Evolutionary conservation across 306 rosid genomes (phyloP).

Genomic region (Mimosa pudica): DNA sequence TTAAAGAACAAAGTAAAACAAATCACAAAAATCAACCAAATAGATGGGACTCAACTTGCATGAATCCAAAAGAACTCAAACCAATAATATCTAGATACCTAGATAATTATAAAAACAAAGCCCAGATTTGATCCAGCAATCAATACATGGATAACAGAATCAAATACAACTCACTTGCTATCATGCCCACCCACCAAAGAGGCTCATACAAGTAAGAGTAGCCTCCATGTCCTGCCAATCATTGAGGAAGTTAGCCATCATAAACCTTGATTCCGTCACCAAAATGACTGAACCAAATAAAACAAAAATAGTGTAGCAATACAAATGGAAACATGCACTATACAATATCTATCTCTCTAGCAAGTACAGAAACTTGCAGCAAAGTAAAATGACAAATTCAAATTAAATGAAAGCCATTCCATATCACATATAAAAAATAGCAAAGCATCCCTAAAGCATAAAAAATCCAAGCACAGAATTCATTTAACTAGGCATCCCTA

Average conservation of each 20-base stretch:
- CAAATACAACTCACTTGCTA: slow-evolving; percentile 76
- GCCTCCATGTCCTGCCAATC: slow-evolving; percentile 84
- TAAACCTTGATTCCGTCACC: background rate
- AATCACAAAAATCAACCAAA: background rate
- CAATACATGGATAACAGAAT: slow-evolving; percentile 28
- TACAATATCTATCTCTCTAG: slow-evolving; percentile 13
- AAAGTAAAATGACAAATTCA: slow-evolving; percentile 6
- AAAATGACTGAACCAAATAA: background rate
- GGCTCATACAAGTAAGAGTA: slow-evolving; percentile 98
- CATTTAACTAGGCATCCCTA: slow-evolving; percentile 1
- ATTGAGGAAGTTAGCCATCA: slow-evolving; percentile 39
- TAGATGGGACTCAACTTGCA: background rate
- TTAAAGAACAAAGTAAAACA: background rate
- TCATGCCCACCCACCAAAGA: slow-evolving; percentile 99
- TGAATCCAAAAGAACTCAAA: slow-evolving; percentile 4
- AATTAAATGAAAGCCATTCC: background rate
- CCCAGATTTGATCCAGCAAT: background rate
- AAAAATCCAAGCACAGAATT: background rate
- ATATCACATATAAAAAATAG: background rate
- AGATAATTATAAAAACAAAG: slow-evolving; percentile 3
- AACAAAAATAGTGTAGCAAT: slow-evolving; percentile 19
- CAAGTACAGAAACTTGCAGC: background rate
- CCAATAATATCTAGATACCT: background rate
- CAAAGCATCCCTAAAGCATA: slow-evolving; percentile 8
- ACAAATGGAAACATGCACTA: slow-evolving; percentile 19